phyloP scores from a whole-genome alignment of 2,329 filamentous ascomycete genomes.

The Plenodomus tracheiphilus region DNA sequence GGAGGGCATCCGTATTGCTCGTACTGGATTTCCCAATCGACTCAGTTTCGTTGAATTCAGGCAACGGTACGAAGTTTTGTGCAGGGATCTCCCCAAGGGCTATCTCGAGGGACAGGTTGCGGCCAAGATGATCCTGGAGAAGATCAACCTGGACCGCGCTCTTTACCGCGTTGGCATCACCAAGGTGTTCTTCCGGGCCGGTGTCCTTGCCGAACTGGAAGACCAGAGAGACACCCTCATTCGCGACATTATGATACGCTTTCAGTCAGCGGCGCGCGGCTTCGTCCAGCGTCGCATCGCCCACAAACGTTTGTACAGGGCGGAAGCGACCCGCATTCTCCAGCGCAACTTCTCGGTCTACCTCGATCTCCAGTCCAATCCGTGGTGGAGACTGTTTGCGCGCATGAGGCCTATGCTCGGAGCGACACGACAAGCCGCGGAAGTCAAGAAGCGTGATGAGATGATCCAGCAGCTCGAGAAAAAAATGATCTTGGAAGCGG shows the following conservation, averaged over 20 bases:
- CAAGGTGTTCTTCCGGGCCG: conserved; percentile 97
- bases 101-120: conserved; percentile 89
- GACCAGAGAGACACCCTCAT: conserved; percentile 93
- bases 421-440: conserved; percentile 84
- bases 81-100: conserved; percentile 79
- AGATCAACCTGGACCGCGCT: conserved; percentile 79
- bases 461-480: conserved; percentile 86
- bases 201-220: conserved; percentile 93
- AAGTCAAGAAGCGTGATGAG: conserved; percentile 93
- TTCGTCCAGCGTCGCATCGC: conserved; percentile 86
- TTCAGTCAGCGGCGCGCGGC: conserved; percentile 89
- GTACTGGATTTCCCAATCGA: conserved; percentile 94
- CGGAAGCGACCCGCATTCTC: conserved; percentile 92
- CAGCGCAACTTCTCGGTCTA: conserved; percentile 94
- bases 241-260: conserved; percentile 87
- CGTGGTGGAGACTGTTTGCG: conserved; percentile 95
- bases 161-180: conserved; percentile 93
- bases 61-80: conserved; percentile 93
- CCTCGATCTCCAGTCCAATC: conserved; percentile 83
- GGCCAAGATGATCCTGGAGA: conserved; percentile 84
- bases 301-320: conserved; percentile 90
- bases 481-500: conserved; percentile 76
- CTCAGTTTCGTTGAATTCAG: conserved; percentile 92
- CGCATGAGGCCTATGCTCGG: conserved; percentile 95
- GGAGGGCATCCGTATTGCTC: conserved; percentile 96